Percentiles rank a stretch among this genome's conserved stretches.
Evolutionary conservation across 2,329 filamentous ascomycete species (phyloP).

Genomic region (Penicillium sp.): DNA sequence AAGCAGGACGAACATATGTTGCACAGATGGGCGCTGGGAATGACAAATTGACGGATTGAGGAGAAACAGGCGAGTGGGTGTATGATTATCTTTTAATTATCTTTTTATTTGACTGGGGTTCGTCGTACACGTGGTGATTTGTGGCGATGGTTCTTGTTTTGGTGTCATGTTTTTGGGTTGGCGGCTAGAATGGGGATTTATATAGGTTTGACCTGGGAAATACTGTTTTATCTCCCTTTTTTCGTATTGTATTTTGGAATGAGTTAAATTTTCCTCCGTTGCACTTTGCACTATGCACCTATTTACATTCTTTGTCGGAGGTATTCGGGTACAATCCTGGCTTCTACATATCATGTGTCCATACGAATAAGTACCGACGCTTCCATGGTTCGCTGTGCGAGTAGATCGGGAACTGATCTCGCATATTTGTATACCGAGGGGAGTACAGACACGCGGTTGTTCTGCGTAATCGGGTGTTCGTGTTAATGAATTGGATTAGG

Average conservation of each 20-base stretch:
- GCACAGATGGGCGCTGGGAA: not conserved
- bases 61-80: not conserved
- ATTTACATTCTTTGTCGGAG: not conserved
- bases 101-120: not conserved
- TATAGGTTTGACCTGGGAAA: too few species aligned
- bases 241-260: too few species aligned
- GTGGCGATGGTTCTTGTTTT: too few species aligned
- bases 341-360: not conserved
- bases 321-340: not conserved
- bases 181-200: not conserved
- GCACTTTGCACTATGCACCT: not conserved
- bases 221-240: too few species aligned
- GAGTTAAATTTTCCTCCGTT: not conserved
- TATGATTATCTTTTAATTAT: too few species aligned
- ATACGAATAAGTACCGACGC: not conserved
- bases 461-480: not conserved
- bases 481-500: not conserved
- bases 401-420: constrained; percentile 5
- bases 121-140: not conserved
- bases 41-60: not conserved
- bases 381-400: not conserved
- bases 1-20: not conserved
- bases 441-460: constrained; percentile 1
- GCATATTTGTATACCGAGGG: not conserved
- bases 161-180: not conserved